Percentiles rank a stretch among this genome's conserved stretches.
Conservation (phyloP, 169 alveolate species). For the Plasmodium vinckei region DNA sequence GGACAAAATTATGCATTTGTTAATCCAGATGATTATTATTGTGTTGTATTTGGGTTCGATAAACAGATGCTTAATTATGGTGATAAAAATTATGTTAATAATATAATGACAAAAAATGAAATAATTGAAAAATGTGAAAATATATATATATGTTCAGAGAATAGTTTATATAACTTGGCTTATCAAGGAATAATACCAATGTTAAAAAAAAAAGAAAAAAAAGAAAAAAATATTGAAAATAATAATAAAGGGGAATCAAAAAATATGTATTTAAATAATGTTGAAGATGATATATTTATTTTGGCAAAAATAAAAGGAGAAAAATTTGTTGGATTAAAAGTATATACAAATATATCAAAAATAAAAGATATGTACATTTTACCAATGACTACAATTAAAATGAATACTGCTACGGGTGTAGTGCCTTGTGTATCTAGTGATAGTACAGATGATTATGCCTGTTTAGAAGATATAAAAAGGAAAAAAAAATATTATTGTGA, state of each 20-base stretch:
- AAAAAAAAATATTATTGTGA: constrained; percentile 88
- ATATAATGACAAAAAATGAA: constrained; percentile 68
- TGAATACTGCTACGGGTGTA: constrained; percentile 98
- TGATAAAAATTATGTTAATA: constrained; percentile 82
- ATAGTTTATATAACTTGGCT: constrained; percentile 92
- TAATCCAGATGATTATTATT: constrained; percentile 96
- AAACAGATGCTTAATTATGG: constrained; percentile 79
- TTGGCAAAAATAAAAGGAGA: constrained; percentile 89
- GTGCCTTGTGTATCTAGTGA: constrained; percentile 99
- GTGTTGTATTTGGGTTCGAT: constrained; percentile 84
- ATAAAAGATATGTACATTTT: constrained; percentile 94
- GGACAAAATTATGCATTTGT: constrained; percentile 99
- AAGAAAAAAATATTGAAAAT: not conserved
- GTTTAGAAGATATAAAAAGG: constrained; percentile 92
- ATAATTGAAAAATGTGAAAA: constrained; percentile 78
- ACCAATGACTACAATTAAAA: constrained; percentile 98
- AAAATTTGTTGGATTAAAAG: constrained; percentile 94
- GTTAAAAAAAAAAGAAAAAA: not conserved
- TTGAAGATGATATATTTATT: constrained; percentile 68
- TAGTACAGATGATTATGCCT: constrained; percentile 99
- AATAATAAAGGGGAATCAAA: not conserved
- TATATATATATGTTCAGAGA: constrained; percentile 80
- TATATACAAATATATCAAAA: constrained; percentile 94
- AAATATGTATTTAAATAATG: constrained; percentile 16
- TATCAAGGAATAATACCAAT: constrained; percentile 92